Evolutionary conservation across 164 flowering plant genomes (phyloP).

Genomic region (Aristolochia fimbriata): DNA sequence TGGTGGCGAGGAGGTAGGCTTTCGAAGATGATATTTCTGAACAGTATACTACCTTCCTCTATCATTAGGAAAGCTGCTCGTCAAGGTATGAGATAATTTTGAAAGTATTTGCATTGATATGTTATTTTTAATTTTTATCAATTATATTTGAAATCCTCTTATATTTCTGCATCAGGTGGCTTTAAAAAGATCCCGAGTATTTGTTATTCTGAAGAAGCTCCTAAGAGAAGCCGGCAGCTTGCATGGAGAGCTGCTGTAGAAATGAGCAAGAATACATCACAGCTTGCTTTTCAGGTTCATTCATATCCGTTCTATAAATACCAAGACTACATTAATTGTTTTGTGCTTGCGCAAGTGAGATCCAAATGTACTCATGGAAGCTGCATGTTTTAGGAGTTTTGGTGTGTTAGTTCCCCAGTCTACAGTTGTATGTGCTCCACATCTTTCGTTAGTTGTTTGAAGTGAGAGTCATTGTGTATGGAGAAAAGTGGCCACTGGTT

Average conservation of each 20-base stretch:
- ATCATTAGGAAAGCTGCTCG: conserved; percentile 61
- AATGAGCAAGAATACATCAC: conserved; percentile 59
- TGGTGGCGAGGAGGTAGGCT: conserved; percentile 88
- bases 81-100: conserved; percentile 36
- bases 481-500: too few relatives aligned
- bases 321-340: too few relatives aligned
- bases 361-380: too few relatives aligned
- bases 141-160: not conserved
- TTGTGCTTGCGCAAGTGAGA: too few relatives aligned
- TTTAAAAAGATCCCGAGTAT: conserved; percentile 48
- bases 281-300: conserved; percentile 92
- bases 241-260: conserved; percentile 94
- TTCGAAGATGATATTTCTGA: conserved; percentile 53
- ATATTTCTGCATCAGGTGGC: conserved; percentile 51
- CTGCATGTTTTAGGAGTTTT: too few relatives aligned
- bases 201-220: conserved; percentile 59
- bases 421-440: too few relatives aligned
- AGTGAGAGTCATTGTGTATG: too few relatives aligned
- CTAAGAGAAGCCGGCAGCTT: conserved; percentile 67
- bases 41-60: conserved; percentile 47
- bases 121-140: too few relatives aligned
- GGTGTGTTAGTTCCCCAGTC: too few relatives aligned
- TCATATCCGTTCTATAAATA: not conserved
- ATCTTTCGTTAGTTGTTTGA: too few relatives aligned
- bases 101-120: too few relatives aligned